Evolutionary conservation across 1,139 yeast species (phyloP).

Genomic region (Torulaspora globosa): DNA sequence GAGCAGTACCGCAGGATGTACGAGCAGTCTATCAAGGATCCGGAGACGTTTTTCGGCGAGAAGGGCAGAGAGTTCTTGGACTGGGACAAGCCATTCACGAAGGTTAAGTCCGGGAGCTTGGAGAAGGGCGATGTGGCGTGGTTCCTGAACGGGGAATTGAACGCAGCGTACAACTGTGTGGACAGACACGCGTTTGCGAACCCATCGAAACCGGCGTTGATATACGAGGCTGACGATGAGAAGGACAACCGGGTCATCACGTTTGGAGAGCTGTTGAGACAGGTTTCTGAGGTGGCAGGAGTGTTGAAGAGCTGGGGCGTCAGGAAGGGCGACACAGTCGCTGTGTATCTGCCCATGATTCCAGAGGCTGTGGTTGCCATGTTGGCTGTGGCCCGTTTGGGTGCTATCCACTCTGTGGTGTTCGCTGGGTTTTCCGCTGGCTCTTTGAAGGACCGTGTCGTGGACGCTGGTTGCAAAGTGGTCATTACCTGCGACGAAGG

Average conservation of each 20-base stretch:
- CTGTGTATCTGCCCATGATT: slow-evolving; percentile 95
- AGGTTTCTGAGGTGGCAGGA: slow-evolving; percentile 86
- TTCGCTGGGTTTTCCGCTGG: slow-evolving; percentile 97
- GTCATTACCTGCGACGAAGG: slow-evolving; percentile 96
- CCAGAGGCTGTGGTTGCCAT: slow-evolving; percentile 92
- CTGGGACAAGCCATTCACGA: slow-evolving; percentile 82
- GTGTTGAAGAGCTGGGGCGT: slow-evolving; percentile 85
- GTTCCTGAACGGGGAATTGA: slow-evolving; percentile 91
- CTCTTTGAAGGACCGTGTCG: slow-evolving; percentile 84
- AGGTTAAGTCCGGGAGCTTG: slow-evolving; percentile 70
- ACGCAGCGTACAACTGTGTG: slow-evolving; percentile 92
- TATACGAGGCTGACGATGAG: slow-evolving; percentile 95
- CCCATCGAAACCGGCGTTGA: slow-evolving; percentile 85
- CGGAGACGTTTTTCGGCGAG: slow-evolving; percentile 79
- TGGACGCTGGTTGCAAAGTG: slow-evolving; percentile 83
- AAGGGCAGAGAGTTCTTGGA: slow-evolving; percentile 71
- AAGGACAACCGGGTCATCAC: slow-evolving; percentile 69
- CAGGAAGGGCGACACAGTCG: slow-evolving; percentile 90
- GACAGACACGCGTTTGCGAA: slow-evolving; percentile 88
- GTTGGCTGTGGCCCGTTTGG: slow-evolving; percentile 86
- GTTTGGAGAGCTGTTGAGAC: slow-evolving; percentile 78
- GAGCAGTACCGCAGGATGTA: slow-evolving; percentile 75
- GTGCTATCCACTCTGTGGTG: slow-evolving; percentile 91
- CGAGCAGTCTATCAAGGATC: slow-evolving; percentile 71
- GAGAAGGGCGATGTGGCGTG: slow-evolving; percentile 81